Conservation (phyloP, 371 early-diverging fungal species). For the Catenaria anguillulae region DNA sequence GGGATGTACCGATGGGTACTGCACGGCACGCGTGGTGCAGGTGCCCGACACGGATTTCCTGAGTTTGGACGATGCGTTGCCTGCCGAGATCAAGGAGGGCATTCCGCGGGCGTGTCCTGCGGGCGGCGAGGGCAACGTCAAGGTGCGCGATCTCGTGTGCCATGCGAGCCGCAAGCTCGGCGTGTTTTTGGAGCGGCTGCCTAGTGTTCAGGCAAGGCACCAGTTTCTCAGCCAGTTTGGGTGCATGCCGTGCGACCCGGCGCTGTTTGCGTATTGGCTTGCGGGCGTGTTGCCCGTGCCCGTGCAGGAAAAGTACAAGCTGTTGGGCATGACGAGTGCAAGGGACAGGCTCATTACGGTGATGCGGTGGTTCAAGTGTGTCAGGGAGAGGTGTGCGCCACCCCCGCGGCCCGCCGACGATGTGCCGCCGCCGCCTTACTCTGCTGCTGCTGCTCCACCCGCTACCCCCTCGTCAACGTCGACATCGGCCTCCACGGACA, state of each 20-base stretch:
- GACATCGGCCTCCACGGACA: no score
- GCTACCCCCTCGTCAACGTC: no score
- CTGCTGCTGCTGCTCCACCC: neutral
- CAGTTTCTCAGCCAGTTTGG: slow-evolving; percentile 24
- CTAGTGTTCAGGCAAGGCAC: slow-evolving; percentile 10
- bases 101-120: no score
- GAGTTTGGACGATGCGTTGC: neutral
- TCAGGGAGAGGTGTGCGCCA: neutral
- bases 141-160: slow-evolving; percentile 14
- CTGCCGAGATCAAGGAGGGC: no score
- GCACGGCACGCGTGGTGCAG: slow-evolving; percentile 17
- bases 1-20: slow-evolving; percentile 17
- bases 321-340: slow-evolving; percentile 21
- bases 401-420: neutral
- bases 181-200: slow-evolving; percentile 12
- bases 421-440: neutral
- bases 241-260: slow-evolving; percentile 27
- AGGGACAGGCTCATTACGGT: slow-evolving; percentile 27
- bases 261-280: slow-evolving; percentile 38
- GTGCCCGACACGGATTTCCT: slow-evolving; percentile 11
- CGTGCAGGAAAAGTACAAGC: slow-evolving; percentile 24
- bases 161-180: slow-evolving; percentile 15
- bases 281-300: slow-evolving; percentile 36
- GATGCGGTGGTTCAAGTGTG: slow-evolving; percentile 22
- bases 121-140: neutral